Base-by-base conservation (phyloP, 768 basidiomycete species). In the Psilocybe subaeruginosa region DNA sequence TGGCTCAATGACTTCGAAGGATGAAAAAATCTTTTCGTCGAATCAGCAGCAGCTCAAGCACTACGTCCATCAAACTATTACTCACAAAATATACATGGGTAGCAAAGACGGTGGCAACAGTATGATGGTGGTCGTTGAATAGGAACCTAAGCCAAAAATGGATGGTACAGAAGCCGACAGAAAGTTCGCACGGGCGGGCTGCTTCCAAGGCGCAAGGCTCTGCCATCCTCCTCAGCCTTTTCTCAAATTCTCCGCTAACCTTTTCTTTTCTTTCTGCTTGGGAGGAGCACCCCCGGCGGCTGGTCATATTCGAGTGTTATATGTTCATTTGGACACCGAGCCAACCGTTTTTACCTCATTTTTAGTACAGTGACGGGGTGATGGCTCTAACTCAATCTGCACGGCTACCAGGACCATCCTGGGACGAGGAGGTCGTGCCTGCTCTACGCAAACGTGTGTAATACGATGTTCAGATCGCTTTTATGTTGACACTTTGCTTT, bases 351-450 rank as follows among this genome's bases (percentile, higher is more conserved):
- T 58, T 17, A 47, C 51, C 31, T 31, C 16, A 17, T 17, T 53
- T 19, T 53, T 35, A 53, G 31, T 14, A 9, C 30, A 17, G 51
- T 31, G 51, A 53, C 51, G 19, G 49, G 29, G 37, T 67, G 54
- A 80, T 82, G 80, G 77, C 80, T 48, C 72, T 79, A 50, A 80
- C 77, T 51, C 80, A 80, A 72, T 72, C 80, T 60, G 75, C 78
- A 54, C 68, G 74, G 47, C 65, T 75, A 48, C 76, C 78, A 53
- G 77, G 80, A 46, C 84, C 88, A 53, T 81, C 85, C 39, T 93
- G 91, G 91, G 92, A 92, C 73, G 91, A 92, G 70, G 85, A 85
- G 37, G 91, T 93, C 58, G 92, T 93, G 31, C 92, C 92, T 57
- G 82, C 89, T 43, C 79, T 93, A 39, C 83, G 92, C 66, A 91